These are phyloP conservation scores for Neonectria coccinea DNA, from an alignment of 2,329 filamentous ascomycete species.

Conservation along the genomic window DNA sequence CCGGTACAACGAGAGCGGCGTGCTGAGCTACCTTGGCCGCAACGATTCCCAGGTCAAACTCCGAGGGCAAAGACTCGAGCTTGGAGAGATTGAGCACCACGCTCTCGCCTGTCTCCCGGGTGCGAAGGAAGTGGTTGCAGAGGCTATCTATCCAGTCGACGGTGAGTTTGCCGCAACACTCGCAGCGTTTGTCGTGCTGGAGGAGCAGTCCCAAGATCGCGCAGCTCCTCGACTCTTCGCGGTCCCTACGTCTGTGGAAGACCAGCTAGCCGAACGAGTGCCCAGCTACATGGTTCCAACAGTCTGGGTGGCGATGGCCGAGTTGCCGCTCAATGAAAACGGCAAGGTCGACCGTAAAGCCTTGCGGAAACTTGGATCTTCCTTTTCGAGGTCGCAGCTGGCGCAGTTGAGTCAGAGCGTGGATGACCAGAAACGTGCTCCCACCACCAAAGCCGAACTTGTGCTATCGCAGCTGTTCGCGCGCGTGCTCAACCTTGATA, in stretches of 20 bases:
- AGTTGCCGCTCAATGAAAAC: constrained; percentile 6
- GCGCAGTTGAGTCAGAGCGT: not conserved
- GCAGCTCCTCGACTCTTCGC: constrained; percentile 24
- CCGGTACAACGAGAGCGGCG: constrained; percentile 54
- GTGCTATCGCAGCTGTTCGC: constrained; percentile 52
- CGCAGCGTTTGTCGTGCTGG: constrained; percentile 15
- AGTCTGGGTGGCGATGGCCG: constrained; percentile 19
- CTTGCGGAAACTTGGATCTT: constrained; percentile 20
- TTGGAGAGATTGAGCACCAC: constrained; percentile 44
- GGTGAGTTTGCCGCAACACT: constrained; percentile 1
- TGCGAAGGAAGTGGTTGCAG: constrained; percentile 28
- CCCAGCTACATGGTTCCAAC: constrained; percentile 30
- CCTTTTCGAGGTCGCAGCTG: constrained; percentile 16
- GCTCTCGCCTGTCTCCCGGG: constrained; percentile 14
- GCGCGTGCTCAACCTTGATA: constrained; percentile 45
- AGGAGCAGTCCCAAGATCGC: constrained; percentile 15
- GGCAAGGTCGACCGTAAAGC: constrained; percentile 20
- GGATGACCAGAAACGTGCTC: not conserved
- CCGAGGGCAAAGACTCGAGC: constrained; percentile 66
- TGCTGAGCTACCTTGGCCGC: constrained; percentile 60
- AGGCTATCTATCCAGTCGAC: not conserved
- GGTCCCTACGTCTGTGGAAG: constrained; percentile 8
- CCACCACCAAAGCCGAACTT: constrained; percentile 23
- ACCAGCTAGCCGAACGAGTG: constrained; percentile 6
- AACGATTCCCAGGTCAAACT: constrained; percentile 70